Percentiles rank a stretch among this genome's conserved stretches.
phyloP scores from a whole-genome alignment of 768 basidiomycete genomes.

The Wakefieldia striispora region DNA sequence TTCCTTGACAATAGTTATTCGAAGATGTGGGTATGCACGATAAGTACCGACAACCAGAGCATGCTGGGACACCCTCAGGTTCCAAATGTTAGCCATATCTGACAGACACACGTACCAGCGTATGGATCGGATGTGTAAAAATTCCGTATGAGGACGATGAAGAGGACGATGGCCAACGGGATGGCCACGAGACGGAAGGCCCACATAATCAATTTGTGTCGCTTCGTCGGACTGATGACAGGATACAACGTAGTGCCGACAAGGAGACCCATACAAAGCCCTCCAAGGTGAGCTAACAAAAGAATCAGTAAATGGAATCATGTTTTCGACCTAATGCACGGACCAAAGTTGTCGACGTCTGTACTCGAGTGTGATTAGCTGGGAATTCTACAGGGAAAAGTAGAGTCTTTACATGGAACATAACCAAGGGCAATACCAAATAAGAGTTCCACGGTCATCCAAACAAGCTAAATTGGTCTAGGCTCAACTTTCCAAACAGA shows the following conservation, averaged over 20 bases:
- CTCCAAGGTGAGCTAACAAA: slow-evolving; percentile 77
- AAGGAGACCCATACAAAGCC: slow-evolving; percentile 81
- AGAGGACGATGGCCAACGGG: slow-evolving; percentile 74
- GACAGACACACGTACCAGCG: slow-evolving; percentile 50
- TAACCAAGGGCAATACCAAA: slow-evolving; percentile 85
- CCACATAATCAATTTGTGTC: slow-evolving; percentile 74
- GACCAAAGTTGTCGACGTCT: slow-evolving; percentile 91
- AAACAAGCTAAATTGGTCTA: slow-evolving; percentile 54
- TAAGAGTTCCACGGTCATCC: slow-evolving; percentile 83
- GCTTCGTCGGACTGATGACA: slow-evolving; percentile 75
- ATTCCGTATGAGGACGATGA: slow-evolving; percentile 78
- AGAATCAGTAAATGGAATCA: neutral
- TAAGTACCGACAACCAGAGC: slow-evolving; percentile 84
- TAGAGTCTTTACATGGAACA: slow-evolving; percentile 63
- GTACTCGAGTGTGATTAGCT: slow-evolving; percentile 20
- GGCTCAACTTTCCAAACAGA: neutral
- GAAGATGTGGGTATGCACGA: slow-evolving; percentile 81
- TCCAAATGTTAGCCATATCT: neutral
- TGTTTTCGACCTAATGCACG: slow-evolving; percentile 16
- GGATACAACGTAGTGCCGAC: slow-evolving; percentile 85
- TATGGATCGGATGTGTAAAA: slow-evolving; percentile 90
- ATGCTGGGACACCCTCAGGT: slow-evolving; percentile 46
- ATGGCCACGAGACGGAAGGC: slow-evolving; percentile 68
- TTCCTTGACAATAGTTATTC: slow-evolving; percentile 66
- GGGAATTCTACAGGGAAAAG: neutral